A percentile compares a stretch with the other conserved stretches of the same genome.
These are phyloP conservation scores for Amaranthus cruentus DNA, from an alignment of 148 eudicot species.

Conservation along the genomic window DNA sequence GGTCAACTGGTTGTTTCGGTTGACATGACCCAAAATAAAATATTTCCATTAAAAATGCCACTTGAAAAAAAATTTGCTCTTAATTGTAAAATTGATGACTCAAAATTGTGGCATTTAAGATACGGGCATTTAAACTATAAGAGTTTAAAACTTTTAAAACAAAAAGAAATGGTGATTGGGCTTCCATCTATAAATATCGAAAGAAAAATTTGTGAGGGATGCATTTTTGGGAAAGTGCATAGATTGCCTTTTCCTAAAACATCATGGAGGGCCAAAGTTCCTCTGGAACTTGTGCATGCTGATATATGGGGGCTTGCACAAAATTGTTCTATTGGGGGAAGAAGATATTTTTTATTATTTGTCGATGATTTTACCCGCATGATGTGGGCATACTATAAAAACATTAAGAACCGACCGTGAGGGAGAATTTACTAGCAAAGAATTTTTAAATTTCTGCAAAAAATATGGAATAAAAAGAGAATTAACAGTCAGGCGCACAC, in stretches of 20 bases:
- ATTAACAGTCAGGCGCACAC: slow-evolving; percentile 7
- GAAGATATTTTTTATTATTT: slow-evolving; percentile 3
- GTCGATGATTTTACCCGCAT: neutral
- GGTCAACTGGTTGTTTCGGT: neutral
- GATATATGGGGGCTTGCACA: slow-evolving; percentile 16
- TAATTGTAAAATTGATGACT: neutral
- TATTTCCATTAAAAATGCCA: neutral
- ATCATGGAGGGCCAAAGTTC: too few species aligned
- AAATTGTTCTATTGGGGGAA: neutral
- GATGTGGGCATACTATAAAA: slow-evolving; percentile 5
- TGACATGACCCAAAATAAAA: slow-evolving; percentile 3
- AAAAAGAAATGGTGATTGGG: neutral
- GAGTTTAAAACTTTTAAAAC: neutral
- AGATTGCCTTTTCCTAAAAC: neutral
- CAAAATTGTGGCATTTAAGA: neutral
- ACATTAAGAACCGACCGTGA: neutral
- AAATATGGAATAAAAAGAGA: slow-evolving; percentile 13
- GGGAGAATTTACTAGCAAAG: neutral
- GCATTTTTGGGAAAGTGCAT: slow-evolving; percentile 6
- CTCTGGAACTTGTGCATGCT: neutral
- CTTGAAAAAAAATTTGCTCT: neutral
- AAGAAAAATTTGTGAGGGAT: neutral
- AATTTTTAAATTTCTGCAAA: slow-evolving; percentile 14
- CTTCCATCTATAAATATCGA: too few species aligned
- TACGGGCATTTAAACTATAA: slow-evolving; percentile 5